Conservation (phyloP, 306 rosid species). For the Sphenostylis stenocarpa region DNA sequence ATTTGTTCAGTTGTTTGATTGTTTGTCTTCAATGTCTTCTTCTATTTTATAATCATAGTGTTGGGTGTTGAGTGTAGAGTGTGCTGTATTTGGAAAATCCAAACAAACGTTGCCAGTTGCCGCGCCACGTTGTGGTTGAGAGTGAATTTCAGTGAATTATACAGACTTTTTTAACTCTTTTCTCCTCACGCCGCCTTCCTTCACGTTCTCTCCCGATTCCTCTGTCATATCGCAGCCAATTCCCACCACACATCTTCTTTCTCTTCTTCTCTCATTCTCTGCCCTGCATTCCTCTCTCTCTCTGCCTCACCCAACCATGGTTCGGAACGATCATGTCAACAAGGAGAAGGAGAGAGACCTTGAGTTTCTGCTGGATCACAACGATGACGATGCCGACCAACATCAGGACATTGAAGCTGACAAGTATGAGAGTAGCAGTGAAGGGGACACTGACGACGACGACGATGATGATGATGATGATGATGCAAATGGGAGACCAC, state of each 20-base stretch:
- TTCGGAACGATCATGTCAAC: background rate
- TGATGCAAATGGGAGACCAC: background rate
- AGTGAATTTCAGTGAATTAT: too few species aligned
- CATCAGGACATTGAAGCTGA: constrained; percentile 39
- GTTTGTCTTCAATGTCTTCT: too few species aligned
- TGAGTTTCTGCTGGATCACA: constrained; percentile 32
- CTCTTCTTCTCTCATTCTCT: too few species aligned
- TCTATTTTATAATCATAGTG: too few species aligned
- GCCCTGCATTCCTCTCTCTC: too few species aligned
- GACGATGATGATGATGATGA: background rate
- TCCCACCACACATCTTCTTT: too few species aligned
- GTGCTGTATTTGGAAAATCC: background rate
- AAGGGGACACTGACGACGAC: background rate
- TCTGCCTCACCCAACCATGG: background rate
- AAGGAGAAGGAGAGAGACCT: constrained; percentile 20
- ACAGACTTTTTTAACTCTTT: background rate
- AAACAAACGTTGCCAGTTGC: background rate
- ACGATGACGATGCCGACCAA: constrained; percentile 14
- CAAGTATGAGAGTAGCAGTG: constrained; percentile 31
- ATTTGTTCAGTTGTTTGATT: too few species aligned
- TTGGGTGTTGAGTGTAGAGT: too few species aligned
- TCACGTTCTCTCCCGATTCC: background rate
- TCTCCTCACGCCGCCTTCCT: background rate
- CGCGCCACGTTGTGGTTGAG: background rate
- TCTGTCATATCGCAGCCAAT: background rate